phyloP scores from a whole-genome alignment of 2,329 filamentous ascomycete genomes.

The Colletotrichum paranaense region DNA sequence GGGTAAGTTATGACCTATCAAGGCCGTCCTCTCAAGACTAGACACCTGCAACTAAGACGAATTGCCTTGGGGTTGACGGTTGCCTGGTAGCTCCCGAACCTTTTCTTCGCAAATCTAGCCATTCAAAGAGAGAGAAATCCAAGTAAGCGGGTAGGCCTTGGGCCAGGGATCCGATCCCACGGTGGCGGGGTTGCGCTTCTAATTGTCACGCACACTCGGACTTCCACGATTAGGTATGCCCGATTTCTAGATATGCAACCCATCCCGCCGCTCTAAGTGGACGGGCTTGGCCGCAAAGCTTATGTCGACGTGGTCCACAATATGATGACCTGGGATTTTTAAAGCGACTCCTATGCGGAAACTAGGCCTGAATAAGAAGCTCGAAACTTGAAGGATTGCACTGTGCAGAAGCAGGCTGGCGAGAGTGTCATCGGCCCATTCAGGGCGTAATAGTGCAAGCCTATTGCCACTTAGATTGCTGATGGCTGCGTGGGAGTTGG shows the following conservation, averaged over 20 bases:
- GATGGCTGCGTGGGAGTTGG: neutral
- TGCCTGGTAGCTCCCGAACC: neutral
- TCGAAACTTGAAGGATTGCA: slow-evolving; percentile 14
- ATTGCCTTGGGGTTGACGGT: too few relatives aligned
- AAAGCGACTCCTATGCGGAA: neutral
- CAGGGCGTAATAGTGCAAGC: neutral
- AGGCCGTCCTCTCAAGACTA: neutral
- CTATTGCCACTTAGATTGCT: neutral
- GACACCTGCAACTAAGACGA: neutral
- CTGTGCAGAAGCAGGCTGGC: neutral
- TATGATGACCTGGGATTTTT: neutral
- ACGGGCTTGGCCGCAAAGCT: neutral
- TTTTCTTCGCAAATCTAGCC: neutral
- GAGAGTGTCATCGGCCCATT: neutral
- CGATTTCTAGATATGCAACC: neutral
- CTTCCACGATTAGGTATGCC: neutral
- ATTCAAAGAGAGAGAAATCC: neutral
- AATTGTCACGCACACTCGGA: slow-evolving; percentile 9
- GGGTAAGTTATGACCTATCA: neutral
- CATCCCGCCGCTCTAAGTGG: neutral
- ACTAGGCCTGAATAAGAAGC: slow-evolving; percentile 26
- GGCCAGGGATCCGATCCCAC: slow-evolving; percentile 4
- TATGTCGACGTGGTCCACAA: neutral
- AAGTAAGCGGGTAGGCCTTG: neutral
- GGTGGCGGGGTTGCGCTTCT: slow-evolving; percentile 9